Evolutionary conservation across 306 rosid genomes (phyloP), one percentile per base, ranked within the genome.

Genomic region (Dalbergia cochinchinensis): DNA sequence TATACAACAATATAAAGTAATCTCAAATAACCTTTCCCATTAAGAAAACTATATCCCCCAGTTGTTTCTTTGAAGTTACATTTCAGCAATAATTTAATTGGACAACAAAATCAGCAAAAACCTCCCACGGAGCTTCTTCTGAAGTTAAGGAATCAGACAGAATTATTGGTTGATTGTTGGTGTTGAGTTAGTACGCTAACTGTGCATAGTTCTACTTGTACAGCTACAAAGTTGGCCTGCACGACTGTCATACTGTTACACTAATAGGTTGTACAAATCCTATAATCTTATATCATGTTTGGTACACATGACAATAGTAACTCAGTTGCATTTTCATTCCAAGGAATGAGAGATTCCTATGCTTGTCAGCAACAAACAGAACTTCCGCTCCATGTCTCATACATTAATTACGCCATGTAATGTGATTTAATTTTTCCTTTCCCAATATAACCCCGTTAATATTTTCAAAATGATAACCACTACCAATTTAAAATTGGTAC

Each of bases 121-220:
- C 31, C 53, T 62, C 41, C 4, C 8, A 15, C 12, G 8, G 34
- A 75, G 22, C 72, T 59, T 48, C 58, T 47, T 58, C 80, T 34
- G 35, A 34, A 19, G 44, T 61, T 55, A 74, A 42, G 22, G 39
- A 42, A 64, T 65, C 74, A 67, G 33, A 69, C 74, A 73, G 31
- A 64, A 58, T 13, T 45, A 54, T 63, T 61, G 50, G 65, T 47
- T 14, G 71, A 51, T 34, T 26, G 34, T 26, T 14, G 64, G 35
- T 9, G 65, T 47, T 62, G 51, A 63, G 19, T 63, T 76, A 20
- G 57, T 51, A 35, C 11, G 83, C 48, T 62, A 39, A 37, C 65
- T 50, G 11, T 35, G 53, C 48, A 63, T 10, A n/a, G 67, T 31
- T 71, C 67, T 16, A n/a, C 12, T 80, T 15, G 19, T 37, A 71